phyloP scores from a whole-genome alignment of 352 stramenopile species.

The Thalassiosira mediterranea region DNA sequence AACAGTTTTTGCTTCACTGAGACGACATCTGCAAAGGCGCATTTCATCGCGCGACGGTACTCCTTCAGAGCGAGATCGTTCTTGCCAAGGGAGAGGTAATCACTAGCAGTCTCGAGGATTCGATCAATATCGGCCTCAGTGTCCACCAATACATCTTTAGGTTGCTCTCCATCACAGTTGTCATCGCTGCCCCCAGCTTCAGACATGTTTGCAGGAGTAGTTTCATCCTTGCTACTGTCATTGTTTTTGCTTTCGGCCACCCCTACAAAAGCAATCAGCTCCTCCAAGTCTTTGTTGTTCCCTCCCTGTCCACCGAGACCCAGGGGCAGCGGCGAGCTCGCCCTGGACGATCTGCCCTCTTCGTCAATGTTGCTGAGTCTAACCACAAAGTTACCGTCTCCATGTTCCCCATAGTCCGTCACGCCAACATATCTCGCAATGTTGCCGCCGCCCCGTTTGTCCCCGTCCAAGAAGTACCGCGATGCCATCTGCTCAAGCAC shows the following conservation, averaged over 20 bases:
- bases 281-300: no score
- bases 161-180: not conserved
- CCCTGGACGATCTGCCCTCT: no score
- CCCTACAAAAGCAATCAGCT: no score
- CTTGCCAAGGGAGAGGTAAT: constrained; percentile 38
- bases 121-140: constrained; percentile 26
- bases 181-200: not conserved
- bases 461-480: constrained; percentile 27
- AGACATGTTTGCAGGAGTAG: not conserved
- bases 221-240: not conserved
- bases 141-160: not conserved
- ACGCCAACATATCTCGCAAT: constrained; percentile 10
- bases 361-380: no score
- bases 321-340: no score
- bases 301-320: no score
- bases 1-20: constrained; percentile 33
- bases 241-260: no score
- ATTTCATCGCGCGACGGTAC: constrained; percentile 44
- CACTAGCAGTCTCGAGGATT: constrained; percentile 36
- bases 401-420: no score
- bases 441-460: no score
- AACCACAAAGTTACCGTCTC: no score
- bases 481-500: constrained; percentile 39
- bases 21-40: constrained; percentile 40
- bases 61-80: constrained; percentile 33